Percentiles rank a stretch among this genome's conserved stretches.
Conservation (phyloP, 345 rosid species). For the Acer saccharum region DNA sequence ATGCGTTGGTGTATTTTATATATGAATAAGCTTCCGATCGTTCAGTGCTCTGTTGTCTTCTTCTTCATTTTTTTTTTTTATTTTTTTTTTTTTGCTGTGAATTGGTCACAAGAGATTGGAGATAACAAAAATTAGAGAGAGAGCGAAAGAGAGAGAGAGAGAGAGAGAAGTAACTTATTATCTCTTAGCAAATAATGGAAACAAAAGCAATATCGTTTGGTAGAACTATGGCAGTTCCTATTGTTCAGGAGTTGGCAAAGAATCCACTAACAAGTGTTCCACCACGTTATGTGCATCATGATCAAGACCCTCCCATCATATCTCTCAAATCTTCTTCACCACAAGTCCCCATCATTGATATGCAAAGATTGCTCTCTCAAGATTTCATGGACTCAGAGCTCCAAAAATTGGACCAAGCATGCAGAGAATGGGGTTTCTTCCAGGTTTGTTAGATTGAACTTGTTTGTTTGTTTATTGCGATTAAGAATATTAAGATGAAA, state of each 20-base stretch:
- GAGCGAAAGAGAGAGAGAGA: too few relatives aligned
- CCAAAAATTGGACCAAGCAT: constrained; percentile 19
- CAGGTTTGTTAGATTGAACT: constrained; percentile 3
- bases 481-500: neutral
- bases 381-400: constrained; percentile 16
- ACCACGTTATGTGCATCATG: neutral
- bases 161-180: too few relatives aligned
- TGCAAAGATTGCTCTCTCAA: neutral
- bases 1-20: too few relatives aligned
- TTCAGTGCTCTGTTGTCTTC: too few relatives aligned
- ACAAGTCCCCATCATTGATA: constrained; percentile 20
- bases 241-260: constrained; percentile 14
- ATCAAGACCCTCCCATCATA: constrained; percentile 4
- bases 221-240: neutral
- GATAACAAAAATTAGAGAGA: too few relatives aligned
- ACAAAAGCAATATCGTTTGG: too few relatives aligned
- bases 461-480: too few relatives aligned
- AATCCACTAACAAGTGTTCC: neutral
- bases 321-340: neutral
- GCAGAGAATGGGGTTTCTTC: constrained; percentile 29
- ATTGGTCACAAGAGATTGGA: too few relatives aligned
- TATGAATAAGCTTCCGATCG: too few relatives aligned
- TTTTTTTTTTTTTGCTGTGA: too few relatives aligned
- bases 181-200: too few relatives aligned
- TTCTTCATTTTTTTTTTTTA: too few relatives aligned